These are phyloP conservation scores for Thermomucor indicae-seudaticae DNA, from an alignment of 371 early-diverging fungal genomes.

Conservation along the genomic window DNA sequence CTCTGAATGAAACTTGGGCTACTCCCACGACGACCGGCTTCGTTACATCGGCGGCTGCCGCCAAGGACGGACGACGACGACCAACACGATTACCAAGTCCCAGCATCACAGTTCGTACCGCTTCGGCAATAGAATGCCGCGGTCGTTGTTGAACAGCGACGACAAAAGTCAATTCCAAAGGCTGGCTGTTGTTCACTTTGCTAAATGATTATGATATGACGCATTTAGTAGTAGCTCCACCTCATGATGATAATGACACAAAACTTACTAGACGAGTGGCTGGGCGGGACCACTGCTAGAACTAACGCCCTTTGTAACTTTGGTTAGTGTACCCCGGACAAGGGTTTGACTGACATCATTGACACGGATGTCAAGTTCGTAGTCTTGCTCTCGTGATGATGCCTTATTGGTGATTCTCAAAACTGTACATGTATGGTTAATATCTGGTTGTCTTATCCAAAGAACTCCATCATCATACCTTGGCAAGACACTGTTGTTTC, in stretches of 20 bases:
- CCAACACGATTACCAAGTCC: too few relatives aligned
- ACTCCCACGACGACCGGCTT: constrained; percentile 4
- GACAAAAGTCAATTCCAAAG: neutral
- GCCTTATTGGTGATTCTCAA: constrained; percentile 11
- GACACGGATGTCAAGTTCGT: constrained; percentile 8
- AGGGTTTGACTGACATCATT: constrained; percentile 10
- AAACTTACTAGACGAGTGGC: neutral
- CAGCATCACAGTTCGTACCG: too few relatives aligned
- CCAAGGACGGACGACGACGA: too few relatives aligned
- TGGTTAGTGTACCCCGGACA: constrained; percentile 2
- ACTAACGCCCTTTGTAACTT: constrained; percentile 3
- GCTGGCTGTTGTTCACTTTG: neutral
- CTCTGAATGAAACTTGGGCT: neutral
- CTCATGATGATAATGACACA: neutral
- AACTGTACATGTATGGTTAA: constrained; percentile 1
- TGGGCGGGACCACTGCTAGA: neutral
- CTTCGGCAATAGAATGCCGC: too few relatives aligned
- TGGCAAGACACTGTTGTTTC: neutral
- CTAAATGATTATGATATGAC: neutral
- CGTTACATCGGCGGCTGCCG: too few relatives aligned
- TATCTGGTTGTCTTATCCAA: too few relatives aligned
- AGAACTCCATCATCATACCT: neutral
- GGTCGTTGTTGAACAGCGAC: neutral
- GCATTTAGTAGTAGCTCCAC: neutral
- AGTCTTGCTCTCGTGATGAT: constrained; percentile 7